phyloP scores from a whole-genome alignment of 441 rosid genomes.

The Viola pubescens region DNA sequence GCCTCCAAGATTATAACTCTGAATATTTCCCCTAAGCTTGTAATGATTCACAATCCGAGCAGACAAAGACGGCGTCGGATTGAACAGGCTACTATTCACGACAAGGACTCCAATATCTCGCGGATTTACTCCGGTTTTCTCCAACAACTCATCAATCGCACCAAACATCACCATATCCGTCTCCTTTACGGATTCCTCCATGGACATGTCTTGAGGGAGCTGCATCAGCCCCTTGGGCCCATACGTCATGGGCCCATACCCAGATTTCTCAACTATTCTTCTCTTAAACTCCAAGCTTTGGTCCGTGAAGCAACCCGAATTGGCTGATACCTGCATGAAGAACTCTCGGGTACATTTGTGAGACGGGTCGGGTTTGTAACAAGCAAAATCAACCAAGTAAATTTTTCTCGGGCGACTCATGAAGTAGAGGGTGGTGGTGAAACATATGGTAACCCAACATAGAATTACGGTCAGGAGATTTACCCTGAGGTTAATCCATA shows the following conservation, averaged over 20 bases:
- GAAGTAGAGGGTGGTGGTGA: not conserved
- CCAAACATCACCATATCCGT: not conserved
- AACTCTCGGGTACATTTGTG: not conserved
- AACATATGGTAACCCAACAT: not conserved
- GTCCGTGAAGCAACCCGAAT: not conserved
- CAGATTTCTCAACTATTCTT: not conserved
- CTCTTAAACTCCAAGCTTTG: not conserved
- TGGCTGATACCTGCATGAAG: not conserved
- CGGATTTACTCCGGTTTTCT: not conserved
- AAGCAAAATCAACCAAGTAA: not conserved
- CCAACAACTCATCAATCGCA: not conserved
- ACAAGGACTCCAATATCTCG: not conserved
- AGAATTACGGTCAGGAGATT: not conserved
- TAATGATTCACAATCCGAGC: constrained; percentile 64
- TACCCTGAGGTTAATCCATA: not conserved
- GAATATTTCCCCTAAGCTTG: constrained; percentile 49
- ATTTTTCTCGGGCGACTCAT: not conserved
- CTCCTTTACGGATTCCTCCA: not conserved
- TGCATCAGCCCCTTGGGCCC: not conserved
- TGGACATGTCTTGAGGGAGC: not conserved
- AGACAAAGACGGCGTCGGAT: constrained; percentile 34
- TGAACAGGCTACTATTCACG: not conserved
- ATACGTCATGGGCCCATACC: not conserved
- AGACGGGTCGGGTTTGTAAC: not conserved
- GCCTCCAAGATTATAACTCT: constrained; percentile 56